Evolutionary conservation across 768 basidiomycete species (phyloP).

Genomic region (Arthromyces matolae): DNA sequence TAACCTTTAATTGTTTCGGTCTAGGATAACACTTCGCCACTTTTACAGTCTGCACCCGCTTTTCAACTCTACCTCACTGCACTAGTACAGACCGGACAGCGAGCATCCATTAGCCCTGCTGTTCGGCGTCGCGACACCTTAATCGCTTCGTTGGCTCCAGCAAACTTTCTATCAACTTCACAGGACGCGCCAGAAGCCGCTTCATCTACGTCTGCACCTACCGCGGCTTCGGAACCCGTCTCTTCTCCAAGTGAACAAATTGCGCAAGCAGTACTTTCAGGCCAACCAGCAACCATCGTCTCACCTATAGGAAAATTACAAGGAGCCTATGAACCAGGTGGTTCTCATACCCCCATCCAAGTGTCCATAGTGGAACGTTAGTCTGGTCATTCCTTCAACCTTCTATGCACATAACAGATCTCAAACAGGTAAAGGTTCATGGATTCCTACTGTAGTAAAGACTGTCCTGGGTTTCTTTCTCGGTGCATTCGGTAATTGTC

Average conservation of each 20-base stretch:
- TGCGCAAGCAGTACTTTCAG: conserved; percentile 46
- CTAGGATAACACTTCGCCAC: conserved; percentile 70
- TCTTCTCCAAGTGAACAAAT: conserved; percentile 35
- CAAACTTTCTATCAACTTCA: conserved; percentile 7
- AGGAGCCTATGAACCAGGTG: conserved; percentile 39
- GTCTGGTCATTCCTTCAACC: conserved; percentile 26
- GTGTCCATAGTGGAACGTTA: conserved; percentile 81
- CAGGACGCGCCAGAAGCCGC: conserved; percentile 11
- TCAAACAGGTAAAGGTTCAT: conserved; percentile 68
- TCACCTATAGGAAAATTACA: conserved; percentile 40
- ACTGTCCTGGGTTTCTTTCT: conserved; percentile 52
- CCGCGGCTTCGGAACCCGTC: conserved; percentile 7
- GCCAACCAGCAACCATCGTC: conserved; percentile 24
- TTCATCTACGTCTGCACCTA: conserved; percentile 10
- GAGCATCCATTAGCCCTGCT: conserved; percentile 56
- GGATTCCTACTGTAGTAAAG: conserved; percentile 59
- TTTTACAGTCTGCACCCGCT: conserved; percentile 65
- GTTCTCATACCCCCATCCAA: conserved; percentile 60
- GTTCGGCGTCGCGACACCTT: conserved; percentile 68
- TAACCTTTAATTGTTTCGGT: conserved; percentile 13
- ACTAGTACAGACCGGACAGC: conserved; percentile 55
- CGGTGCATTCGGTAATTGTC: conserved; percentile 60
- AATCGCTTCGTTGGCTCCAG: conserved; percentile 33
- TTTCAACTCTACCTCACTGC: conserved; percentile 76
- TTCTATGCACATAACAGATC: too few species aligned